These are phyloP conservation scores for Monilinia vaccinii-corymbosi DNA, from an alignment of 2,329 filamentous ascomycete genomes.

Conservation along the genomic window DNA sequence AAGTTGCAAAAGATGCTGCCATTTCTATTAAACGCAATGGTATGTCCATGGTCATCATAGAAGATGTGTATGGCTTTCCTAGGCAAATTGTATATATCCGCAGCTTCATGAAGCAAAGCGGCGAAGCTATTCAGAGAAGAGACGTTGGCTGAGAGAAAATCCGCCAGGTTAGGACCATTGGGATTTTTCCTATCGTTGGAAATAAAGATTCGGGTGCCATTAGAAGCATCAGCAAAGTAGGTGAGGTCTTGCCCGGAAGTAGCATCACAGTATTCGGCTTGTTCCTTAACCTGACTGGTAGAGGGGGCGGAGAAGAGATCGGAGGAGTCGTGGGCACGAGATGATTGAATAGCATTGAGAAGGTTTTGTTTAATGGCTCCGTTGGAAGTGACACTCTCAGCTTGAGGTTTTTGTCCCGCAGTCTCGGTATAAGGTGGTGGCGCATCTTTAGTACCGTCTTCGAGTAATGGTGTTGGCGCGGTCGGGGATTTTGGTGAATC, in stretches of 20 bases:
- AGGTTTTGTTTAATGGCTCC: constrained; percentile 60
- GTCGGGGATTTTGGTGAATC: not conserved
- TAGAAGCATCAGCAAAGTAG: constrained; percentile 59
- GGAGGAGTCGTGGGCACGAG: constrained; percentile 65
- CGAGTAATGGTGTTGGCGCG: not conserved
- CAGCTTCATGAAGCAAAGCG: constrained; percentile 57
- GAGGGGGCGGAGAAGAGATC: constrained; percentile 64
- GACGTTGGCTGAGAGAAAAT: constrained; percentile 55
- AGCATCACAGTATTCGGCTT: constrained; percentile 77
- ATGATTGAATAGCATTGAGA: constrained; percentile 68
- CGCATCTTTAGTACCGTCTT: constrained; percentile 12
- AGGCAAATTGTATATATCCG: constrained; percentile 62
- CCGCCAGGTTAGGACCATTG: constrained; percentile 38
- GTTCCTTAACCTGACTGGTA: constrained; percentile 68
- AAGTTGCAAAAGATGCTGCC: constrained; percentile 93
- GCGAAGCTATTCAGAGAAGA: constrained; percentile 61
- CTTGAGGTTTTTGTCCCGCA: constrained; percentile 12
- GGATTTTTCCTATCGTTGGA: constrained; percentile 40
- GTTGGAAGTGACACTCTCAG: constrained; percentile 46
- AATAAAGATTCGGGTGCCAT: constrained; percentile 67
- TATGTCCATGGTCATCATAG: constrained; percentile 67
- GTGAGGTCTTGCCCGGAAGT: constrained; percentile 64
- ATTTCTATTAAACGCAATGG: constrained; percentile 85
- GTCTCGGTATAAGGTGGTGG: constrained; percentile 24
- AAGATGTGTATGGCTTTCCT: constrained; percentile 72